phyloP scores from a whole-genome alignment of 1,139 yeast genomes.

The Protomyces arabidopsidicola region DNA sequence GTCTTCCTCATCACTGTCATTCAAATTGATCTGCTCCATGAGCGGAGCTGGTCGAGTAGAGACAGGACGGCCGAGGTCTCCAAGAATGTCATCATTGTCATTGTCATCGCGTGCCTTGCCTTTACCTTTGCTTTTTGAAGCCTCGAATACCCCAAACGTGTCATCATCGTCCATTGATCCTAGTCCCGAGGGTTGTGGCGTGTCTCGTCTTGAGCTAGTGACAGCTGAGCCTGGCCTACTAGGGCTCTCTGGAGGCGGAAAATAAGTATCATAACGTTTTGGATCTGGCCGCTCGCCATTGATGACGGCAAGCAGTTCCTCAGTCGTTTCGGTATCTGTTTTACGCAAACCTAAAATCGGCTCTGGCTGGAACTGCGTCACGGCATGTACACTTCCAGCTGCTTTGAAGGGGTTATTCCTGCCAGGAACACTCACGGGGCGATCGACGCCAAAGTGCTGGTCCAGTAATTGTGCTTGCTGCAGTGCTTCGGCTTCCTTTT shows the following conservation, averaged over 20 bases:
- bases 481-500: not conserved
- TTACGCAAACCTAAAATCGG: not conserved
- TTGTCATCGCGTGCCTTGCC: not conserved
- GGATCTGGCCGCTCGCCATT: conserved; percentile 16
- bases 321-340: conserved; percentile 21
- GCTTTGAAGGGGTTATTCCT: not conserved
- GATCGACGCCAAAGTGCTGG: not conserved
- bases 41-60: not conserved
- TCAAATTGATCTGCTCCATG: not conserved
- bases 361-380: not conserved
- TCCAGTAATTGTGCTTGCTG: not conserved
- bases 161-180: not conserved
- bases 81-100: conserved; percentile 18
- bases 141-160: not conserved
- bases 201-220: not conserved
- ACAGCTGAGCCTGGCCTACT: not conserved
- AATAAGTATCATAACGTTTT: conserved; percentile 3
- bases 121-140: not conserved
- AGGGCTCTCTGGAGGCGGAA: conserved; percentile 4
- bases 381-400: not conserved
- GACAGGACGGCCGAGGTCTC: conserved; percentile 17
- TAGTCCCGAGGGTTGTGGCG: not conserved
- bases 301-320: conserved; percentile 17
- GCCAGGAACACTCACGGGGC: not conserved
- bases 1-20: not conserved